These are phyloP conservation scores for Hyphopichia buzzinii DNA, from an alignment of 1,139 yeast genomes.

Conservation along the genomic window DNA sequence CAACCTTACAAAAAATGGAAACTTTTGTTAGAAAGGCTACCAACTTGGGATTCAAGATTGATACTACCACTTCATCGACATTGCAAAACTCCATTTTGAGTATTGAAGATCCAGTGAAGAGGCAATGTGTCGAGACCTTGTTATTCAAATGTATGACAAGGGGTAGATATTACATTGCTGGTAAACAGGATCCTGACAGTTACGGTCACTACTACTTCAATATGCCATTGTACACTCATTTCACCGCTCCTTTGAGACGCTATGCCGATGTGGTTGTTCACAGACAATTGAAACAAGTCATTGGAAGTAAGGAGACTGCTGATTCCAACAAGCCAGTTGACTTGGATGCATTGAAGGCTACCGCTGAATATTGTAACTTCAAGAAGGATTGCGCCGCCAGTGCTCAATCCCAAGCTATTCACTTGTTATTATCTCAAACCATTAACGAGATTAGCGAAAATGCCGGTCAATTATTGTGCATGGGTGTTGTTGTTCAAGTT, in stretches of 20 bases:
- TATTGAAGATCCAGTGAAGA: constrained; percentile 60
- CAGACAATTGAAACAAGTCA: constrained; percentile 75
- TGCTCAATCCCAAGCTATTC: constrained; percentile 95
- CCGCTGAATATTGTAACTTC: constrained; percentile 91
- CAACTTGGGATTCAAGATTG: constrained; percentile 65
- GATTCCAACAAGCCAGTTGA: constrained; percentile 31
- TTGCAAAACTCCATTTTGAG: constrained; percentile 69
- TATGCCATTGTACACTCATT: constrained; percentile 85
- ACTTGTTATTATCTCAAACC: constrained; percentile 78
- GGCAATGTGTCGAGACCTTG: constrained; percentile 77
- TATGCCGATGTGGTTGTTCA: constrained; percentile 93
- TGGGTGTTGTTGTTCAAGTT: constrained; percentile 88
- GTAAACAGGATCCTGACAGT: constrained; percentile 77
- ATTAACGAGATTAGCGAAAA: constrained; percentile 74
- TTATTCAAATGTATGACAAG: constrained; percentile 80
- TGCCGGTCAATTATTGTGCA: constrained; percentile 78
- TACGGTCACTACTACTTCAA: constrained; percentile 79
- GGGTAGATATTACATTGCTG: constrained; percentile 87
- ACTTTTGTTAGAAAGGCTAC: constrained; percentile 70
- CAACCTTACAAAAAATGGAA: constrained; percentile 79
- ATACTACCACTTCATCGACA: constrained; percentile 71
- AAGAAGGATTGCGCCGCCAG: constrained; percentile 91
- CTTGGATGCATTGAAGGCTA: constrained; percentile 69
- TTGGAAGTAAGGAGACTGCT: constrained; percentile 27
- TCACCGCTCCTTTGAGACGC: constrained; percentile 88